A percentile compares a stretch with the other conserved stretches of the same genome.
phyloP scores from a whole-genome alignment of 73 alveolate genomes.

The Paramecium biaurelia region DNA sequence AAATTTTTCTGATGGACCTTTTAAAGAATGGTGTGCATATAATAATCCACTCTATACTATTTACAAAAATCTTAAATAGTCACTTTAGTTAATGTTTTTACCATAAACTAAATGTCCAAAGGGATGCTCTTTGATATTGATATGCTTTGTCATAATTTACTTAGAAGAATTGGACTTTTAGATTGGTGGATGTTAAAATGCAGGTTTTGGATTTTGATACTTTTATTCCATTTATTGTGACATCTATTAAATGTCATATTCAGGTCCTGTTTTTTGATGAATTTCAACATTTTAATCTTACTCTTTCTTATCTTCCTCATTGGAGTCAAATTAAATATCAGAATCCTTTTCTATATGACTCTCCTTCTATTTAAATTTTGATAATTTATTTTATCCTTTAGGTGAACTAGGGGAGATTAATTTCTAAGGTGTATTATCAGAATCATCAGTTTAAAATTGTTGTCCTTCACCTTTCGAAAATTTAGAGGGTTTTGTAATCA shows the following conservation, averaged over 20 bases:
- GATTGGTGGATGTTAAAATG: not conserved
- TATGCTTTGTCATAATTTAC: not conserved
- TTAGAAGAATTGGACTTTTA: not conserved
- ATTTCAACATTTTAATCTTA: not conserved
- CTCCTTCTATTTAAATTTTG: constrained; percentile 14
- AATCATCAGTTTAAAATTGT: constrained; percentile 33
- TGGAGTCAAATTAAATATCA: not conserved
- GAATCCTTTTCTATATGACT: not conserved
- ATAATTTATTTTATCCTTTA: constrained; percentile 42
- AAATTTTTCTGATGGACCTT: constrained; percentile 65
- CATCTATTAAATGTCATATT: not conserved
- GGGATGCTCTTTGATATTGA: not conserved
- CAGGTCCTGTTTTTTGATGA: not conserved
- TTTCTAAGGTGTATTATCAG: constrained; percentile 22
- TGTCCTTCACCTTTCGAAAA: not conserved
- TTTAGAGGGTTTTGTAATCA: not conserved
- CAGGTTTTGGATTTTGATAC: not conserved
- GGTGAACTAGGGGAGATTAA: not conserved
- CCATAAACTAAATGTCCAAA: constrained; percentile 56
- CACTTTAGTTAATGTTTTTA: not conserved
- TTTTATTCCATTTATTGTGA: not conserved
- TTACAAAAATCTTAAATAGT: not conserved
- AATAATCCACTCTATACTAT: constrained; percentile 50
- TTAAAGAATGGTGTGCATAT: constrained; percentile 46
- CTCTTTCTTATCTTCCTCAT: not conserved